A percentile compares a stretch with the other conserved stretches of the same genome.
Evolutionary conservation across 805 yeast species (phyloP).

Genomic region (Schizosaccharomyces japonicus): DNA sequence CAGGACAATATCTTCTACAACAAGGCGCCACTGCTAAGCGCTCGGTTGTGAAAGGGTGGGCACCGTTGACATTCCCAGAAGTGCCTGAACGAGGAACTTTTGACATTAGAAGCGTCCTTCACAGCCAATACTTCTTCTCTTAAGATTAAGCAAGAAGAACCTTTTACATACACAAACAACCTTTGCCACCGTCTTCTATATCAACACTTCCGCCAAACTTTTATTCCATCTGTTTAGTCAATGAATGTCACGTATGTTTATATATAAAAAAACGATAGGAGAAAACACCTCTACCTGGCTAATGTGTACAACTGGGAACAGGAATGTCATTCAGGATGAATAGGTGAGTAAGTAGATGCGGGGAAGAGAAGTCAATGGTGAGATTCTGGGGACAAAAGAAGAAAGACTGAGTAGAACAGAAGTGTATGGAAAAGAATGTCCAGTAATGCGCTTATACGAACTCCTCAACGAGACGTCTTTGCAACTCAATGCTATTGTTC

Average conservation of each 20-base stretch:
- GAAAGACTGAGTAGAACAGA: neutral
- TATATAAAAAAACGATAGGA: too few species aligned
- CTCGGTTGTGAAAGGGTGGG: conserved; percentile 26
- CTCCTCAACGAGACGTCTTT: neutral
- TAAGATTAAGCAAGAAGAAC: too few species aligned
- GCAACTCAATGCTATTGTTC: neutral
- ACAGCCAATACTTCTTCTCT: conserved; percentile 60
- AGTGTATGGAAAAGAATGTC: neutral
- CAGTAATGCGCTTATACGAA: neutral
- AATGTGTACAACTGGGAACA: too few species aligned
- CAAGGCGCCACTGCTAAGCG: neutral
- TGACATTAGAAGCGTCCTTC: conserved; percentile 47
- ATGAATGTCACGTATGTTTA: too few species aligned
- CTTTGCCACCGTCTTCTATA: too few species aligned
- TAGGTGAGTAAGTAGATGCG: too few species aligned
- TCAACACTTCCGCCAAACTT: too few species aligned
- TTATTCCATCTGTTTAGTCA: too few species aligned
- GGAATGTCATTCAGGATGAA: too few species aligned
- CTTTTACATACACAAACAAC: too few species aligned
- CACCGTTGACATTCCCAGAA: conserved; percentile 16
- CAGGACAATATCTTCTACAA: conserved; percentile 10
- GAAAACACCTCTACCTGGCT: too few species aligned
- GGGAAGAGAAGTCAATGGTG: too few species aligned
- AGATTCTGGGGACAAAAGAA: neutral
- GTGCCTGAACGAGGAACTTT: conserved; percentile 37